Conservation (phyloP, 345 rosid genomes). For the Draba incana region DNA sequence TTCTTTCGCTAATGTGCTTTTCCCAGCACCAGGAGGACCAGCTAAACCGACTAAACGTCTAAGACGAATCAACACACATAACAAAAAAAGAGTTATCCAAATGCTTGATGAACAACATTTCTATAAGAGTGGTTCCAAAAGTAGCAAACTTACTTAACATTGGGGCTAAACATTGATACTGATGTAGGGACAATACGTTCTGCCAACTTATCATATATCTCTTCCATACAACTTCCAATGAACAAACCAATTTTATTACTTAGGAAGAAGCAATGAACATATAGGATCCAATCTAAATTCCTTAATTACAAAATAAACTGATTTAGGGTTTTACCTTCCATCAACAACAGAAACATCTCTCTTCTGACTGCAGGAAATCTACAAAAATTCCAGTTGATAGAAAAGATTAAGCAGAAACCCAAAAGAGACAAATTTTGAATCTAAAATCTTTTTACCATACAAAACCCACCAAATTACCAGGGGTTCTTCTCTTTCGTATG, state of each 20-base stretch:
- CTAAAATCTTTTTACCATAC: background rate
- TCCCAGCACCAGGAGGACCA: constrained; percentile 97
- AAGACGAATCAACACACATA: constrained; percentile 29
- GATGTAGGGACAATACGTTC: constrained; percentile 65
- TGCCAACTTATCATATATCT: constrained; percentile 74
- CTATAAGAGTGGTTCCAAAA: background rate
- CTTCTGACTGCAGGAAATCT: constrained; percentile 63
- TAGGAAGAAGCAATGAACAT: constrained; percentile 2
- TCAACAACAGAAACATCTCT: constrained; percentile 54
- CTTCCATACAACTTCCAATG: constrained; percentile 70
- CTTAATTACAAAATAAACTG: background rate
- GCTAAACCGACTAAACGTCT: constrained; percentile 87
- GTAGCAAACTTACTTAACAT: constrained; percentile 55
- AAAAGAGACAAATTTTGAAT: background rate
- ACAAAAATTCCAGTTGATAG: constrained; percentile 2
- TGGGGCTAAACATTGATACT: constrained; percentile 57
- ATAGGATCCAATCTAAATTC: background rate
- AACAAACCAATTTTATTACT: background rate
- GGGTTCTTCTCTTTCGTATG: constrained; percentile 45
- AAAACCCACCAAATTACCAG: constrained; percentile 19
- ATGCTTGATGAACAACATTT: background rate
- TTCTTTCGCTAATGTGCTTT: constrained; percentile 83
- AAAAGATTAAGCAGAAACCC: constrained; percentile 12
- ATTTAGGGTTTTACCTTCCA: constrained; percentile 56
- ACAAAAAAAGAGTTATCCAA: background rate